These are phyloP conservation scores for Viridothelium virens DNA, from an alignment of 495 filamentous ascomycete genomes.

Conservation along the genomic window DNA sequence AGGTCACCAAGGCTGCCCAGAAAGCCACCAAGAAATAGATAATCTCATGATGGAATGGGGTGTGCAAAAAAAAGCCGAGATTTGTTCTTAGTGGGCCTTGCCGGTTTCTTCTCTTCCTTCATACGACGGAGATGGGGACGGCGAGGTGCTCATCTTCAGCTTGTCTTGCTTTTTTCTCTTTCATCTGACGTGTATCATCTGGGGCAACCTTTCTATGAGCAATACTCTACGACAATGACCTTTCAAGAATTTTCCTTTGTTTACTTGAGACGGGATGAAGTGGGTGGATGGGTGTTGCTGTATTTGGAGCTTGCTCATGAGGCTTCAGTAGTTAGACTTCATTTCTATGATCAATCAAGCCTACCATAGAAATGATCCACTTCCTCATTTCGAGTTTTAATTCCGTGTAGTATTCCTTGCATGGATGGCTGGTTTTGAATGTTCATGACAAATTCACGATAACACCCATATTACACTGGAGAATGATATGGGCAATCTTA, in stretches of 20 bases:
- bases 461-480: too few relatives aligned
- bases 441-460: too few relatives aligned
- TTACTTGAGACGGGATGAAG: background rate
- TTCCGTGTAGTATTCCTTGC: too few relatives aligned
- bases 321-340: conserved; percentile 7
- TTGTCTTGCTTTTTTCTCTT: background rate
- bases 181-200: background rate
- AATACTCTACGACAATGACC: background rate
- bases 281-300: background rate
- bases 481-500: too few relatives aligned
- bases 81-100: background rate
- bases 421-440: too few relatives aligned
- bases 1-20: conserved; percentile 67
- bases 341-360: conserved; percentile 12
- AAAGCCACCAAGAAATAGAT: conserved; percentile 61
- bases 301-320: background rate
- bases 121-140: background rate
- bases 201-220: background rate
- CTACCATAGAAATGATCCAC: conserved; percentile 4
- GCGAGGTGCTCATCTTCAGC: background rate
- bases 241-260: background rate
- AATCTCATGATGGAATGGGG: conserved; percentile 12
- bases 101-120: too few relatives aligned
- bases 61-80: conserved; percentile 13
- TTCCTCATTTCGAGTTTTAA: too few relatives aligned